phyloP scores from a whole-genome alignment of 2,329 filamentous ascomycete genomes.

The Tolypocladium inflatum region DNA sequence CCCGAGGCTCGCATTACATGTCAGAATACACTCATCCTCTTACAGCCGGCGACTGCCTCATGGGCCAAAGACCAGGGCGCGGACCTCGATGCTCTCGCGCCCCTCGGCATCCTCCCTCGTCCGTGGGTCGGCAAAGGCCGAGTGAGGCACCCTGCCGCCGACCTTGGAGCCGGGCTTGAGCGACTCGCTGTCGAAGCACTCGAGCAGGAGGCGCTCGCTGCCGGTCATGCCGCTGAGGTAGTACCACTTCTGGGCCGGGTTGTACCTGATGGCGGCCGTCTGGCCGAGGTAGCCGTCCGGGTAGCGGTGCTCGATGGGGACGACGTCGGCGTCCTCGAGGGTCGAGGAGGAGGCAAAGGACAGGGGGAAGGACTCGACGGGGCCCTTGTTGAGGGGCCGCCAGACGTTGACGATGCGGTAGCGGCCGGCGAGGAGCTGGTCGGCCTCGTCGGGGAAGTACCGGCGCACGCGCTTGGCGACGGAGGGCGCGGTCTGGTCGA shows the following conservation, averaged over 20 bases:
- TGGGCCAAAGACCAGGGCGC: conserved; percentile 71
- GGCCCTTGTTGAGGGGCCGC: conserved; percentile 52
- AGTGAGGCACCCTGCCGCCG: conserved; percentile 57
- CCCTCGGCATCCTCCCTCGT: conserved; percentile 60
- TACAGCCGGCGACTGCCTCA: conserved; percentile 9
- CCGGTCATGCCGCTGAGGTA: conserved; percentile 73
- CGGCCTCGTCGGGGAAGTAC: conserved; percentile 60
- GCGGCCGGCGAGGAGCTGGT: conserved; percentile 56
- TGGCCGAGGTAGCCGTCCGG: conserved; percentile 54
- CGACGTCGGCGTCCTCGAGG: conserved; percentile 52
- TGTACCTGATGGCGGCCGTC: conserved; percentile 59
- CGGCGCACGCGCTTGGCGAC: conserved; percentile 56
- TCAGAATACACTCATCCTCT: background rate
- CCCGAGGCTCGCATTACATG: background rate
- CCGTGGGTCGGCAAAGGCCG: conserved; percentile 69
- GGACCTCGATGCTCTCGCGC: conserved; percentile 83
- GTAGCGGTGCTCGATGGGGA: conserved; percentile 68
- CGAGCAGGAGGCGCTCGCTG: conserved; percentile 62
- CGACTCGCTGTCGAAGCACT: conserved; percentile 66
- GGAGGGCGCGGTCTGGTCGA: conserved; percentile 68
- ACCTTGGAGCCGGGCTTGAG: conserved; percentile 38
- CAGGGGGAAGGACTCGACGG: conserved; percentile 58
- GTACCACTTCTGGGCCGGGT: conserved; percentile 59
- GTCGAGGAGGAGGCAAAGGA: conserved; percentile 58
- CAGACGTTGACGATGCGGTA: conserved; percentile 86